Evolutionary conservation across 2,329 filamentous ascomycete species (phyloP), one percentile per base, ranked within the genome.

Genomic region (Knoxdaviesia capensis): DNA sequence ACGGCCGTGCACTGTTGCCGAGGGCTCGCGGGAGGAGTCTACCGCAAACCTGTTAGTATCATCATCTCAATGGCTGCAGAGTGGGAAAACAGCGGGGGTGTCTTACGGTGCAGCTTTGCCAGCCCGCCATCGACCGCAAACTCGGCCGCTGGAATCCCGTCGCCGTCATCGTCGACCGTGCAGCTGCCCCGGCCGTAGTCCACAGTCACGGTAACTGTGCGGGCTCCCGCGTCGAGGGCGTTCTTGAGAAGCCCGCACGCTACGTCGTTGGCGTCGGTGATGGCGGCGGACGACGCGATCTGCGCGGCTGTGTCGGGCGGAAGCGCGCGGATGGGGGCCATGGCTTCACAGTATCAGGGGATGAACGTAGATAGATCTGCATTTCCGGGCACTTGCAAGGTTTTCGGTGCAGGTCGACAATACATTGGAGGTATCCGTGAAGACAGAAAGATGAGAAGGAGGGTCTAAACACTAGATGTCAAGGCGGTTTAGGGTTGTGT

Each of bases 211-310:
- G 71, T 71, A 47, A 94, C 60, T 43, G 68, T 80, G 33, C 65
- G 68, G 10, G 87, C 78, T 38, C 63, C 62, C 4, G 86, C 84
- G 62, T 98, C 90, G 8, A 98, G 65, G 1, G 85, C 74, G 56
- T 98, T 98, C 55, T 80, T 75, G 30, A 92, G 51, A 7, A 96
- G 67, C 38, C 80, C 82, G 43, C 74, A 63, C 9, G 83, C 63
- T 5, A 82, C 85, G 30, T 63, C 70, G 50, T 78, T 79, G 32
- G 96, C 64, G 38, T 76, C 80, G 2, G 76, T 80, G 50, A 96
- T 79, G 43, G 71, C 66, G n/a, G 75, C 74, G 0, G 88, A 92
- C 1, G 88, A 94, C 54, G 79, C 82, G 60, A 98, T 79, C 55
- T 86, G 83, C 39, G 79, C 73, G 50, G 76, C 67, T 44, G 81